Base-by-base conservation (phyloP, 2,329 filamentous ascomycete species). In the Ophiostoma triangulosporum region DNA sequence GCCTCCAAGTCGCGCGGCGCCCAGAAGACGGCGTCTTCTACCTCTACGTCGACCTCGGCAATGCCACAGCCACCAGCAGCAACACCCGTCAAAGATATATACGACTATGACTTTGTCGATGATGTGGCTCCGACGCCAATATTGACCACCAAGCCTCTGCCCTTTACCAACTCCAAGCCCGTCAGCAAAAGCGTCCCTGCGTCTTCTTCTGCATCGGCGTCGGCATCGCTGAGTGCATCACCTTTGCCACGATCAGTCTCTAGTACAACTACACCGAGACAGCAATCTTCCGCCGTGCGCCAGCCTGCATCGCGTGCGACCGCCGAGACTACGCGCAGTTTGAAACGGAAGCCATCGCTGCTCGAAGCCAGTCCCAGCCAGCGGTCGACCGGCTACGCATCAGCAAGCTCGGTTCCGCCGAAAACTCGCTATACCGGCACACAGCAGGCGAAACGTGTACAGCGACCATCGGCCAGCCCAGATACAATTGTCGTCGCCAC, bases 91-190 rank as follows among this genome's bases (percentile, higher is more conserved):
- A 59, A 57, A 26, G 58, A 60, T 20, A 40, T 58, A 1, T 60
- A 60, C 48, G 58, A 60, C 29, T 59, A 54, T 40, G 57, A 60
- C 48, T 58, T 58, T 54, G 52, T 54, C n/a, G 58, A 58, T 49
- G 57, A 59, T 24, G 48, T 24, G 5, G 51, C 52, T 20, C 54
- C 54, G 9, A 31, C 54, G 9, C 33, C 40, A 3, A 58, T 52
- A 22, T n/a, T 52, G 3, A 17, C 33, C 3, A 6, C 50, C 3
- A 54, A 54, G 15, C 51, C 49, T n/a, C 40, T 38, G 29, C 46
- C 38, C 7, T 29, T 53, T 17, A 40, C 54, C 3, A 50, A 26
- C 29, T 26, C 31, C 8, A 43, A 52, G 49, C 50, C 46, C n/a
- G 29, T 9, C 11, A 48, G 27, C 46, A 48, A 31, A 29, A 27